These are phyloP conservation scores for Babesia bigemina DNA, from an alignment of 169 alveolate species.

Conservation along the genomic window DNA sequence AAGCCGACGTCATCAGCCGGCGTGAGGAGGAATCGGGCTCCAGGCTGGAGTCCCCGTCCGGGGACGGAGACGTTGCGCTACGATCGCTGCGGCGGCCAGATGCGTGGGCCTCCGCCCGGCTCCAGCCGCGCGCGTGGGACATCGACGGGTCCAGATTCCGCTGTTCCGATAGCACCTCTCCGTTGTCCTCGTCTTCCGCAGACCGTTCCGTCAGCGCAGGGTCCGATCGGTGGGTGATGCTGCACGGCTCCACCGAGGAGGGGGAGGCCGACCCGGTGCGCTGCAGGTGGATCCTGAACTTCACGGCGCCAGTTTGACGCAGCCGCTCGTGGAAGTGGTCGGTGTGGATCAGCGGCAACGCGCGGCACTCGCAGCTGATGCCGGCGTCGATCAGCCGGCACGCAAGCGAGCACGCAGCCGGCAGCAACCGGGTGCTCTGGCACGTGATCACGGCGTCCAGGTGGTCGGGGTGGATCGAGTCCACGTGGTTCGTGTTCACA, in stretches of 20 bases:
- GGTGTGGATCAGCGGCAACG: slow-evolving; percentile 60
- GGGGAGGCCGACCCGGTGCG: background rate
- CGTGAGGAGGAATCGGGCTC: background rate
- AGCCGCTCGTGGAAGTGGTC: slow-evolving; percentile 59
- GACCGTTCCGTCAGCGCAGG: background rate
- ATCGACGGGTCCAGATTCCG: background rate
- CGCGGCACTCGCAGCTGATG: slow-evolving; percentile 63
- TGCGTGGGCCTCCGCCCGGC: background rate
- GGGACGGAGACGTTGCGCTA: background rate
- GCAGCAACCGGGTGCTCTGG: slow-evolving; percentile 41
- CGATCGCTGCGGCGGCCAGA: background rate
- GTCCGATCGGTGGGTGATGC: background rate
- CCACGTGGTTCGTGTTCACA: background rate
- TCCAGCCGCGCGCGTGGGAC: background rate
- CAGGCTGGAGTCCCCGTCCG: background rate
- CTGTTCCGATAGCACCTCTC: background rate
- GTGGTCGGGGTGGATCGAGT: background rate
- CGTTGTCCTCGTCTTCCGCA: background rate
- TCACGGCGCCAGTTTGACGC: slow-evolving; percentile 30
- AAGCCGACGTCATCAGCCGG: background rate
- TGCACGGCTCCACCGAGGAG: background rate
- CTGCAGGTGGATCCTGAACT: slow-evolving; percentile 62
- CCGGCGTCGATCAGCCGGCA: slow-evolving; percentile 62
- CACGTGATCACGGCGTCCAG: slow-evolving; percentile 63
- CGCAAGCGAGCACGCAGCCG: slow-evolving; percentile 51